Base-by-base conservation (phyloP, 2,329 filamentous ascomycete genomes). In the Fusarium ramigenum region DNA sequence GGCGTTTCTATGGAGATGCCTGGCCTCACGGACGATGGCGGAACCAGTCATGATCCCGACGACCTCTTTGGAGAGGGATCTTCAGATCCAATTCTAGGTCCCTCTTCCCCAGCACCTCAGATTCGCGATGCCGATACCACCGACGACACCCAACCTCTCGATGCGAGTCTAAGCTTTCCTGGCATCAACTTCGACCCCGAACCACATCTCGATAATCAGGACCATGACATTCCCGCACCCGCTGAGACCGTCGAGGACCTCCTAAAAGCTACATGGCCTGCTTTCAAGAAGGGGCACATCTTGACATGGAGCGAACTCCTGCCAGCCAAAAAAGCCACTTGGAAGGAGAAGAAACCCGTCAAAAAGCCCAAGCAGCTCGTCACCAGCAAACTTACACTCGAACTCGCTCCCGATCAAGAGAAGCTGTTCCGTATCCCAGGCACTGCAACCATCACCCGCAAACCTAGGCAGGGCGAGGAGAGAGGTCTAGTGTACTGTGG, bases 381-480 rank as follows among this genome's bases (percentile, higher is more conserved):
- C 9, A 94, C 95, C 1, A 95, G 93, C 25, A 99, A 99, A 82
- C 87, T 97, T 63, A 95, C 91, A 69, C 87, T 99, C 19, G 96
- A 99, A 69, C 85, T 98, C 39, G 93, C 93, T 6, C 88, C 90
- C 52, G 96, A 98, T 77, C 93, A 97, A 74, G 94, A 97, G 81
- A 94, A 95, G 76, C 87, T 89, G 32, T 99, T 98, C 80, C 91
- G 91, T 63, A 89, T 96, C n/a, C 87, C 90, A 1, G 91, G 91
- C 2, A 87, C 90, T 32, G 86, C 88, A 2, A 84, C 85, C 8
- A 78, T 82, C 6, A 81, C 80, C 16, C 88, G 90, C 49, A 88
- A 90, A 52, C 86, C 90, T 66, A 88, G 88, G 32, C 82, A 91
- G 30, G 84, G 89, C 52, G 85, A 88, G 34, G 85, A 88, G 5